A percentile compares a stretch with the other conserved stretches of the same genome.
These are phyloP conservation scores for Arxiozyma heterogenica DNA, from an alignment of 1,139 yeast species.

Conservation along the genomic window DNA sequence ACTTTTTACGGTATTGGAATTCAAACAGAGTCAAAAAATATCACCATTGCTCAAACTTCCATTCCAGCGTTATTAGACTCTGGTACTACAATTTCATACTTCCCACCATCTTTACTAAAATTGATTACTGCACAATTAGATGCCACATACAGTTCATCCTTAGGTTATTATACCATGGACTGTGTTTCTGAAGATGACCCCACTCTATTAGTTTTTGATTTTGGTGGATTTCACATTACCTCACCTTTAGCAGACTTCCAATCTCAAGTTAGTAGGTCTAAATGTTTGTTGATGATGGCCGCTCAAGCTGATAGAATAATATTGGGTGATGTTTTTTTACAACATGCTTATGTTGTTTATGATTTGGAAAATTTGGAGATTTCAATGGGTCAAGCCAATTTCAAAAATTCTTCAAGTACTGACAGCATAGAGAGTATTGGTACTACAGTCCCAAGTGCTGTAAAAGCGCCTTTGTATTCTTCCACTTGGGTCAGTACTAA, in stretches of 20 bases:
- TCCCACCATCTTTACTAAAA: constrained; percentile 32
- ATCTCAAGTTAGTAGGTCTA: constrained; percentile 10
- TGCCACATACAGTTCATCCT: constrained; percentile 31
- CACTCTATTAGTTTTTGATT: constrained; percentile 35
- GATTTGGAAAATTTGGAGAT: constrained; percentile 60
- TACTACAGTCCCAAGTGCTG: constrained; percentile 41
- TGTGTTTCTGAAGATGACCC: constrained; percentile 26
- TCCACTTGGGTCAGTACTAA: constrained; percentile 3
- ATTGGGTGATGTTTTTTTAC: constrained; percentile 67
- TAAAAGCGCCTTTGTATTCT: constrained; percentile 34
- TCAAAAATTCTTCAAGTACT: constrained; percentile 24
- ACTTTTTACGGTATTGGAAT: constrained; percentile 36
- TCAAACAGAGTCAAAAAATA: constrained; percentile 16
- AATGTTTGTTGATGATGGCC: constrained; percentile 33
- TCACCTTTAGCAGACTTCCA: constrained; percentile 41
- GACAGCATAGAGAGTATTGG: constrained; percentile 39
- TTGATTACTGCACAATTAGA: constrained; percentile 31
- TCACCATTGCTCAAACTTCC: constrained; percentile 22
- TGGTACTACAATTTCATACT: constrained; percentile 40
- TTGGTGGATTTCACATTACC: constrained; percentile 43
- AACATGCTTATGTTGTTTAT: constrained; percentile 67
- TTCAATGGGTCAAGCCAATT: constrained; percentile 56
- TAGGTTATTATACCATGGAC: constrained; percentile 32
- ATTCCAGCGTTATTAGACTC: constrained; percentile 40
- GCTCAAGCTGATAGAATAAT: constrained; percentile 30